phyloP scores from a whole-genome alignment of 306 rosid genomes.

The Begonia peltatifolia region DNA sequence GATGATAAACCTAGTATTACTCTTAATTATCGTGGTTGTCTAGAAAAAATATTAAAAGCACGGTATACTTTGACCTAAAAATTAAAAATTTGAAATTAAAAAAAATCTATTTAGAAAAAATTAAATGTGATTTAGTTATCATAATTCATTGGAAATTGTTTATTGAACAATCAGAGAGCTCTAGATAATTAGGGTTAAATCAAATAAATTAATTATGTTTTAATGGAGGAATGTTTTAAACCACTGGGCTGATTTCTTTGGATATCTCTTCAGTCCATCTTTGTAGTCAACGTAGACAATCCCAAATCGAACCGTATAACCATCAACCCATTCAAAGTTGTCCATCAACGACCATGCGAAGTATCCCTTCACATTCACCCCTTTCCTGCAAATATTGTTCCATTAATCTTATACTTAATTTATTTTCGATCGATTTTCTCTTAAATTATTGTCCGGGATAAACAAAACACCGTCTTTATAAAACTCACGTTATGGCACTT shows the following conservation, averaged over 20 bases:
- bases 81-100: too few relatives aligned
- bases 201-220: background rate
- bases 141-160: too few relatives aligned
- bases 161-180: background rate
- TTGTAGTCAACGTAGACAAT: conserved; percentile 17
- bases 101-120: too few relatives aligned
- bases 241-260: conserved; percentile 18
- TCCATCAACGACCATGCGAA: conserved; percentile 26
- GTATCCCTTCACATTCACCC: conserved; percentile 22
- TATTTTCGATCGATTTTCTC: too few relatives aligned
- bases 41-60: too few relatives aligned
- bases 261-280: conserved; percentile 14
- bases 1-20: too few relatives aligned
- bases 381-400: conserved; percentile 8
- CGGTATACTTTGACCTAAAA: too few relatives aligned
- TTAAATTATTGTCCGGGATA: too few relatives aligned
- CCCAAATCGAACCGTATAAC: conserved; percentile 20
- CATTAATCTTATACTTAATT: background rate
- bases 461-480: background rate
- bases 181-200: background rate
- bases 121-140: too few relatives aligned
- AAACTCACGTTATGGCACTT: conserved; percentile 19
- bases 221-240: conserved; percentile 12
- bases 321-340: conserved; percentile 18
- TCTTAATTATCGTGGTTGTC: too few relatives aligned